Base-by-base conservation (phyloP, 228 moss, liverwort and hornwort species). In the Sphagnum magellanicum region DNA sequence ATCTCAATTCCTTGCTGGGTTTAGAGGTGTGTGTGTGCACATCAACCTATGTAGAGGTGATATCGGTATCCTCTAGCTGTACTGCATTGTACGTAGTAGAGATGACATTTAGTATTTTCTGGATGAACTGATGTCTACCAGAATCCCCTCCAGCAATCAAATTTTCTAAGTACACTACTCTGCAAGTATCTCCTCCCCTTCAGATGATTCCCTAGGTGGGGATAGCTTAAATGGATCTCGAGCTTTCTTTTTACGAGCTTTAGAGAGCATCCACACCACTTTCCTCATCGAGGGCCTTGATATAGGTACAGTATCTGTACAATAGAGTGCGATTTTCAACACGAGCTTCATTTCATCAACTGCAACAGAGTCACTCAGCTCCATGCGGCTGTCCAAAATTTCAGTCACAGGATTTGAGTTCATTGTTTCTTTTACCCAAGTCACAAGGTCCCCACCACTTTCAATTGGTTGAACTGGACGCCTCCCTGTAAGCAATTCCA, bases 201-300 rank as follows among this genome's bases (percentile, higher is more conserved):
- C 32, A 32, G 32, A 32, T 32, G 32, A 32, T 32, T 32, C 32
- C 32, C 32, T 32, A 32, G 32, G 32, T 32, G 32, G 32, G 32
- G 32, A 32, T 32, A 32, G 32, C 32, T 32, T 32, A 32, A 32
- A 32, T 32, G 32, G 32, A 60, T 86, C 78, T n/a, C 82, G 53
- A 68, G 69, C 51, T 60, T 82, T 82, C 10, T 82, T 57, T 4
- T 75, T 80, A 7, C 78, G 74, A 17, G 86, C 86, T 78, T 86
- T 82, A 64, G 70, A 11, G 49, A 94, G 81, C 86, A 91, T 89
- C 55, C 83, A 61, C 14, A 94, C 91, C 10, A 91, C 94, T 81
- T 84, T 91, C 51, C 94, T 77, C 94, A 94, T 94, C 10, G 86
- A 86, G 6, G 94, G 94, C 51, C 94, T 79, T 17, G 79, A 81